Evolutionary conservation across 257 asterid genomes (phyloP).

Genomic region (Nicotiana tabacum): DNA sequence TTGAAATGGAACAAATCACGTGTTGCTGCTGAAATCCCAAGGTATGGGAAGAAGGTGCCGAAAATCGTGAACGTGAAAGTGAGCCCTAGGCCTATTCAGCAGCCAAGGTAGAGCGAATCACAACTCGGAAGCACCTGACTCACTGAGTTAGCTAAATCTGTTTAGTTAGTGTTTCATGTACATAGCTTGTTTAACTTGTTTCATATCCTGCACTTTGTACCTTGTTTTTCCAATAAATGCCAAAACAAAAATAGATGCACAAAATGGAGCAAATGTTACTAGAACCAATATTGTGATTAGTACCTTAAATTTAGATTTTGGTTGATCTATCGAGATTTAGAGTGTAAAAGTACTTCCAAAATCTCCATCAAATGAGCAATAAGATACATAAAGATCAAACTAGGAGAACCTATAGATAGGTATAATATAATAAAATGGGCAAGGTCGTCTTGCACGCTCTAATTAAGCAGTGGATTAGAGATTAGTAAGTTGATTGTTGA

Average conservation of each 20-base stretch:
- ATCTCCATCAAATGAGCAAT: neutral
- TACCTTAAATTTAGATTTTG: neutral
- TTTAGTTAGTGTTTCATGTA: neutral
- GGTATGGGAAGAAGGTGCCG: constrained; percentile 50
- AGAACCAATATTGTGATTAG: neutral
- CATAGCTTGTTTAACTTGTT: neutral
- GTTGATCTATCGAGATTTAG: neutral
- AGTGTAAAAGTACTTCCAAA: neutral
- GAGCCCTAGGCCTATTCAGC: constrained; percentile 61
- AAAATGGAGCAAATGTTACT: neutral
- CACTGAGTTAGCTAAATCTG: constrained; percentile 7
- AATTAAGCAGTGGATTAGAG: neutral
- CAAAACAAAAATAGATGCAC: neutral
- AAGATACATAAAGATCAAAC: neutral
- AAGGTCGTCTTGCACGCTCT: neutral
- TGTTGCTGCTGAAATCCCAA: constrained; percentile 37
- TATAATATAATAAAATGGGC: neutral
- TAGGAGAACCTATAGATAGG: neutral
- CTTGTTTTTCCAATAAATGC: neutral
- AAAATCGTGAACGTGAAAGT: constrained; percentile 53
- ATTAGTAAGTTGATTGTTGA: constrained; percentile 11
- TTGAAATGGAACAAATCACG: constrained; percentile 63
- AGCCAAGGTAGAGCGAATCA: constrained; percentile 48
- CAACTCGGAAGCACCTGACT: neutral
- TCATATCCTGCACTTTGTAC: neutral